A percentile compares a stretch with the other conserved stretches of the same genome.
These are phyloP conservation scores for Hanseniaspora valbyensis DNA, from an alignment of 805 yeast species.

Conservation along the genomic window DNA sequence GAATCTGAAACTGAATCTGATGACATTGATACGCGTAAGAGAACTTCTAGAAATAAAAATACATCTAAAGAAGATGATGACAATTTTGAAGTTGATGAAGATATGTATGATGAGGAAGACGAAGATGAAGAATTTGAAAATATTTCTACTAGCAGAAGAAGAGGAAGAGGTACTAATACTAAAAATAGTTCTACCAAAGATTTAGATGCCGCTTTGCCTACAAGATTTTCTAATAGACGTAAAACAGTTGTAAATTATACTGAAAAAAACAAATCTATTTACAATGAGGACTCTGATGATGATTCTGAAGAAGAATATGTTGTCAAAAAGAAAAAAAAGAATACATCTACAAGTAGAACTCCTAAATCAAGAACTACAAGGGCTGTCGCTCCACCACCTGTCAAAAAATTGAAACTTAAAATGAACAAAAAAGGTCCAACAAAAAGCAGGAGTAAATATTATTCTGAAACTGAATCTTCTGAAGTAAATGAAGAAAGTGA, in stretches of 20 bases:
- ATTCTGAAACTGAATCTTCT: slow-evolving; percentile 25
- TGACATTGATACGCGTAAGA: slow-evolving; percentile 24
- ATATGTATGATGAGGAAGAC: slow-evolving; percentile 18
- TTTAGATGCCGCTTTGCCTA: slow-evolving; percentile 34
- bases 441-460: slow-evolving; percentile 1
- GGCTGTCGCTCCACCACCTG: slow-evolving; percentile 4
- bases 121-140: slow-evolving; percentile 23
- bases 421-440: background rate
- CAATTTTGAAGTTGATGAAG: slow-evolving; percentile 22
- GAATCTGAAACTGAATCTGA: slow-evolving; percentile 19
- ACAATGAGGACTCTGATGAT: slow-evolving; percentile 33
- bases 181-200: background rate
- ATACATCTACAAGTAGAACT: slow-evolving; percentile 21
- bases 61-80: slow-evolving; percentile 20
- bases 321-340: too few relatives aligned
- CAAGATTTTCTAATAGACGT: slow-evolving; percentile 68
- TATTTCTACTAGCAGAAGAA: too few relatives aligned
- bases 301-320: slow-evolving; percentile 22
- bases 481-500: slow-evolving; percentile 22
- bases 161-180: slow-evolving; percentile 21
- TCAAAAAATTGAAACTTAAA: slow-evolving; percentile 2
- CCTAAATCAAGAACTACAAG: slow-evolving; percentile 22
- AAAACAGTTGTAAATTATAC: slow-evolving; percentile 51
- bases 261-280: slow-evolving; percentile 21
- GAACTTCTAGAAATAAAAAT: slow-evolving; percentile 11